Evolutionary conservation across 2,329 filamentous ascomycete genomes (phyloP), one percentile per base, ranked within the genome.

Genomic region (Lanzia echinophila): DNA sequence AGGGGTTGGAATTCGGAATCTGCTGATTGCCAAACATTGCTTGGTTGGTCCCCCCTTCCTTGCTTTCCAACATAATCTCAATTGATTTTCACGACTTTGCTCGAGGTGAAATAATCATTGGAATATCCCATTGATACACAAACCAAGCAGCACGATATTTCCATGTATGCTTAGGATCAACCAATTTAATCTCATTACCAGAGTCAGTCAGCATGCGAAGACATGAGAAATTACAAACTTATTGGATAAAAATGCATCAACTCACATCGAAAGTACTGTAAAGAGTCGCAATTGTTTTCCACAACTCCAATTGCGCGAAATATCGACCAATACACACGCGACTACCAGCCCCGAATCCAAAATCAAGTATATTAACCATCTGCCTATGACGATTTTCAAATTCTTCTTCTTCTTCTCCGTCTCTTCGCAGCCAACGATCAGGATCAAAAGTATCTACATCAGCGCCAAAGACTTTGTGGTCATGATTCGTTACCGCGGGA

Each of bases 391-490:
- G 47, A 34, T 6, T 13, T 2, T 34, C 38, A 24, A 24, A 50
- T 38, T 12, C 28, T 17, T 43, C 38, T 12, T 28, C 3, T 10
- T 7, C 22, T n/a, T 50, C 47, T 2, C 19, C 38, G 1, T 32
- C 19, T 32, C 20, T 43, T 17, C 31, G 11, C 6, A 33, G 20
- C 78, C 77, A 82, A 3, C 79, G 71, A 45, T 81, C 80, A 0
- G 83, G 82, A 22, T 79, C 77, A 71, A 86, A 86, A 15, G 76
- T 70, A 13, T 72, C 69, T 0, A 82, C 81, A 57, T 85, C 81
- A 0, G 72, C 63, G 2, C 83, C 83, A 81, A 82, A 86, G 5
- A 83, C 68, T 3, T 74, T 69, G 22, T 70, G 72, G 51, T 72
- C 74, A 1, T 73, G 75, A 66, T 86, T 86, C 1, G 71, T 61